Base-by-base conservation (phyloP, 441 rosid species). In the Omphalea diandra region DNA sequence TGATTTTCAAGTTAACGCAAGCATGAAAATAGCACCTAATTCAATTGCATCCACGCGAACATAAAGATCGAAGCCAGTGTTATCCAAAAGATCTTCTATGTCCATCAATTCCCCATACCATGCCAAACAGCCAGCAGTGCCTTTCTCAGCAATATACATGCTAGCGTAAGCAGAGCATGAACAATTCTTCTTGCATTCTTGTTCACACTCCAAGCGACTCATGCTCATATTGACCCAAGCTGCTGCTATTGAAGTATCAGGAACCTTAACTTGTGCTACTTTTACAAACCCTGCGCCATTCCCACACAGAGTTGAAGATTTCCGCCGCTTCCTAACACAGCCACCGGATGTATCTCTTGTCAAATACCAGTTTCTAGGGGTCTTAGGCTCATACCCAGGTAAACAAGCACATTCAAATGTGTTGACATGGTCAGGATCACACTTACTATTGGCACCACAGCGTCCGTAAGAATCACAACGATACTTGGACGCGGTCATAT, bases 361-460 rank as follows among this genome's bases (percentile, higher is more conserved):
- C n/a, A 50, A 5, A 64, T 22, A 1, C 77, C 69, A 62, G 2
- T 62, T 38, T 0, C 20, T 53, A 0, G 18, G 36, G 7, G 54
- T 41, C 24, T 32, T 67, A 20, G 78, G 78, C 54, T 72, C 73
- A 33, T 63, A 79, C 10, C 80, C 78, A 7, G 79, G 69, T 44
- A 80, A 68, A 66, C 84, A 84, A 11, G 67, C 14, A 59, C 84
- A 84, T 55, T 33, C 70, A 12, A 76, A 78, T 17, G 0, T 2
- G 18, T 14, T 7, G 1, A 1, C 41, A 22, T 41, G 9, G 31
- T 20, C 4, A 0, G 41, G 22, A 20, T 60, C 40, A 24, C 76
- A 76, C 22, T 32, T 24, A 2, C 81, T 73, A 62, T 84, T 63
- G 17, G 82, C 46, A 20, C 85, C 88, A 64, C 84, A 84, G 0